phyloP scores from a whole-genome alignment of 129 eudicot genomes.

The Centrapalus pauciflorus region DNA sequence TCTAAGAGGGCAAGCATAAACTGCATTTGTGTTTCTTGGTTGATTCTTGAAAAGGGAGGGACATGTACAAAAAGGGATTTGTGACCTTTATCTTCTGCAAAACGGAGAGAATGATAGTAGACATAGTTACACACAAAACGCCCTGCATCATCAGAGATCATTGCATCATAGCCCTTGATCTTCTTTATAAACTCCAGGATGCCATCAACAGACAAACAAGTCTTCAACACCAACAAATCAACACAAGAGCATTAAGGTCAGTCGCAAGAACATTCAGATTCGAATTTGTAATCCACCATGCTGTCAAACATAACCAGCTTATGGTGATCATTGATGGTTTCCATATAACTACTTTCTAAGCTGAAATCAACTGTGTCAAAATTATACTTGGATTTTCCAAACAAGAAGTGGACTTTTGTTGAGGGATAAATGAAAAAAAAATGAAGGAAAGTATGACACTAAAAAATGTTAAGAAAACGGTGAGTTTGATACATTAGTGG shows the following conservation, averaged over 20 bases:
- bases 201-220: slow-evolving; percentile 38
- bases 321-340: no score
- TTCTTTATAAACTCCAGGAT: slow-evolving; percentile 39
- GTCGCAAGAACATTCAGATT: not conserved
- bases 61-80: slow-evolving; percentile 74
- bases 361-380: no score
- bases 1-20: slow-evolving; percentile 50
- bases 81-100: slow-evolving; percentile 62
- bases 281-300: not conserved
- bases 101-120: slow-evolving; percentile 69
- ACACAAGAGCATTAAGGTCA: not conserved
- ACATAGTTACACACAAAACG: slow-evolving; percentile 77
- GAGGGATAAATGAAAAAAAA: no score
- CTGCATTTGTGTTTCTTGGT: slow-evolving; percentile 58
- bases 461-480: no score
- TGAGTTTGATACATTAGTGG: no score
- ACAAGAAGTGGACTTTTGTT: no score
- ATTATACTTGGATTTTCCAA: no score
- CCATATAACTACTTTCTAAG: no score
- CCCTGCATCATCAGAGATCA: slow-evolving; percentile 57
- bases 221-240: slow-evolving; percentile 33
- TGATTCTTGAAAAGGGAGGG: slow-evolving; percentile 53
- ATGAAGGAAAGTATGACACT: no score
- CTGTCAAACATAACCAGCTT: not conserved
- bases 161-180: slow-evolving; percentile 40